A percentile compares a stretch with the other conserved stretches of the same genome.
Evolutionary conservation across 2,329 filamentous ascomycete genomes (phyloP).

Genomic region (Coniochaeta sp.): DNA sequence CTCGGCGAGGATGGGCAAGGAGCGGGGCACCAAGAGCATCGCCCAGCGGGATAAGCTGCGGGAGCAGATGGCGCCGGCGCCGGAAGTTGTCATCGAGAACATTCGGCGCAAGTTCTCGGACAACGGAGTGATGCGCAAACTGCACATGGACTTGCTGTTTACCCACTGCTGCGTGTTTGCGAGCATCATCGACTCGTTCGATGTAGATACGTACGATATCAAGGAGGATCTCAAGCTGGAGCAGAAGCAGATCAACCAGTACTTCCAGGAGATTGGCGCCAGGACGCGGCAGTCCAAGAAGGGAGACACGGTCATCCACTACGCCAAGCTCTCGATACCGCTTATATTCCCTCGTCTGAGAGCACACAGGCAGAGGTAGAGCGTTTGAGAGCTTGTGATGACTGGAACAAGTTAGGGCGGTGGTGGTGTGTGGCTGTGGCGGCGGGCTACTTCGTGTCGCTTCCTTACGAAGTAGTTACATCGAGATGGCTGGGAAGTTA

Average conservation of each 20-base stretch:
- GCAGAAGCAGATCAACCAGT: slow-evolving; percentile 61
- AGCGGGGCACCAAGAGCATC: slow-evolving; percentile 41
- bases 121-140: slow-evolving; percentile 58
- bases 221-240: slow-evolving; percentile 67
- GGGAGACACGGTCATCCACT: slow-evolving; percentile 43
- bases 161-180: slow-evolving; percentile 68
- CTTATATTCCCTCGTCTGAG: slow-evolving; percentile 69
- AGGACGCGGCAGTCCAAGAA: slow-evolving; percentile 53
- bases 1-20: slow-evolving; percentile 35
- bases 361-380: slow-evolving; percentile 16
- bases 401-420: neutral
- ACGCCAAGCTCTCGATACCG: slow-evolving; percentile 70
- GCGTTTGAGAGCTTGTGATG: slow-evolving; percentile 6
- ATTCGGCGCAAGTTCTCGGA: slow-evolving; percentile 65
- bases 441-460: too few relatives aligned
- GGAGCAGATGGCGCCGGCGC: slow-evolving; percentile 47
- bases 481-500: neutral
- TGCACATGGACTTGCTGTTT: slow-evolving; percentile 63
- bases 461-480: neutral
- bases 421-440: neutral
- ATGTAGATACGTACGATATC: slow-evolving; percentile 63
- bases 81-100: slow-evolving; percentile 56
- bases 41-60: slow-evolving; percentile 56
- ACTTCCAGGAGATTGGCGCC: slow-evolving; percentile 71
- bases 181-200: slow-evolving; percentile 65